These are phyloP conservation scores for Pseudonectria foliicola DNA, from an alignment of 2,329 filamentous ascomycete species.

Conservation along the genomic window DNA sequence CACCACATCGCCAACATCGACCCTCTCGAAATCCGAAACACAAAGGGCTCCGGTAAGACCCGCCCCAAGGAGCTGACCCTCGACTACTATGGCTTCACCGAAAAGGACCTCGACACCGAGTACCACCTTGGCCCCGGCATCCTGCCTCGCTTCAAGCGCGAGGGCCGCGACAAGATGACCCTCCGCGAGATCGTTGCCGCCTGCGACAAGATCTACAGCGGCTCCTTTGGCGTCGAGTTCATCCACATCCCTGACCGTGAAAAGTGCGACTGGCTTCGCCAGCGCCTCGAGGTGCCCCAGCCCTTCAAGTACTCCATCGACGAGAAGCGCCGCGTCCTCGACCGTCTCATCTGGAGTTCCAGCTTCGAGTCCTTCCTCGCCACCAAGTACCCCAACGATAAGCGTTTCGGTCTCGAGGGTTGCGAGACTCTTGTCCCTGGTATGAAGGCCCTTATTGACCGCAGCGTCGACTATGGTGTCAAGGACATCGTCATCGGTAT, in stretches of 20 bases:
- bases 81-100: constrained; percentile 90
- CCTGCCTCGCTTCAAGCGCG: constrained; percentile 83
- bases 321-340: constrained; percentile 95
- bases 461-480: constrained; percentile 95
- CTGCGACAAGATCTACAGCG: constrained; percentile 94
- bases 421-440: constrained; percentile 94
- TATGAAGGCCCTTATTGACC: constrained; percentile 98
- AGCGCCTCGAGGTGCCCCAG: constrained; percentile 86
- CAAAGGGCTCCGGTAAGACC: constrained; percentile 75
- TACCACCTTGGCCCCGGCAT: constrained; percentile 92
- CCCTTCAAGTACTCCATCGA: constrained; percentile 97
- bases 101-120: constrained; percentile 87
- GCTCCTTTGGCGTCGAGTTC: constrained; percentile 96
- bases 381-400: constrained; percentile 99
- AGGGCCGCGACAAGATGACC: constrained; percentile 89
- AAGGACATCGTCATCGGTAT: constrained; percentile 99
- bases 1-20: constrained; percentile 99
- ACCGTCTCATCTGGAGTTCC: constrained; percentile 96
- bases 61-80: constrained; percentile 89
- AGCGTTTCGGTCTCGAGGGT: constrained; percentile 96
- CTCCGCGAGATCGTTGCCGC: constrained; percentile 87
- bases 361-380: constrained; percentile 94
- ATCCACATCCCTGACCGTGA: constrained; percentile 97
- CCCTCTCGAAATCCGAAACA: constrained; percentile 82
- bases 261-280: constrained; percentile 96